Evolutionary conservation across 805 yeast species (phyloP), one percentile per base, ranked within the genome.

Genomic region (Hanseniaspora hatyaiensis): DNA sequence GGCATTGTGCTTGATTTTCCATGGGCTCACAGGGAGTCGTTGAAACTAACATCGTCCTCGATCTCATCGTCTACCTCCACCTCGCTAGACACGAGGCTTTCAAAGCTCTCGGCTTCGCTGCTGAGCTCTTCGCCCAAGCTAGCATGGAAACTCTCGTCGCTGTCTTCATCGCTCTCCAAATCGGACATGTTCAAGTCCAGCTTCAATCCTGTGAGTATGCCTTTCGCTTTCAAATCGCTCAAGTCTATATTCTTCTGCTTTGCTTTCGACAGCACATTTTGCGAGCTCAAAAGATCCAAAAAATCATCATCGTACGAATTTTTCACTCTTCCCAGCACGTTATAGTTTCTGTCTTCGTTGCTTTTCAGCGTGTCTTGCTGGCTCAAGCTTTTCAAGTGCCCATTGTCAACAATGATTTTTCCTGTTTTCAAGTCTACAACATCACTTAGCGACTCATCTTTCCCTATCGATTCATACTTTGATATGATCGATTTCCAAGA

Each of bases 341-440:
- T 43, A 13, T 31, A 45, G 16, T 26, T 29, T 5, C 20, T 61
- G 59, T 13, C 54, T 54, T 11, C 53, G 37, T 15, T 51, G 39
- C 46, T 52, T 56, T 24, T 23, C n/a, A 48, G 15, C 40, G 49
- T 40, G 29, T 18, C 46, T 3, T 52, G 49, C 16, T 45, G 49
- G 1, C 4, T 23, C 19, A 39, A 52, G 50, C 78, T 72, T 49
- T 72, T 62, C 19, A 83, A 54, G 60, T 83, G 94, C 2, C 94
- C 94, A 45, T 74, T 71, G 55, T 83, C 87, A 28, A 66, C 72
- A 1, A 78, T 59, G 1, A 83, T 72, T 49, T 72, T 67, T 0
- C 89, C 88, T 0, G 86, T 76, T 8, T 59, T 57, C 19, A 83
- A 55, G 57, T 83, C 87, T n/a, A 79, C 63, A 20, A 77, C 68